Percentiles rank a stretch among this genome's conserved stretches.
phyloP scores from a whole-genome alignment of 139 green algal genomes.

The Tetraselmis striata region DNA sequence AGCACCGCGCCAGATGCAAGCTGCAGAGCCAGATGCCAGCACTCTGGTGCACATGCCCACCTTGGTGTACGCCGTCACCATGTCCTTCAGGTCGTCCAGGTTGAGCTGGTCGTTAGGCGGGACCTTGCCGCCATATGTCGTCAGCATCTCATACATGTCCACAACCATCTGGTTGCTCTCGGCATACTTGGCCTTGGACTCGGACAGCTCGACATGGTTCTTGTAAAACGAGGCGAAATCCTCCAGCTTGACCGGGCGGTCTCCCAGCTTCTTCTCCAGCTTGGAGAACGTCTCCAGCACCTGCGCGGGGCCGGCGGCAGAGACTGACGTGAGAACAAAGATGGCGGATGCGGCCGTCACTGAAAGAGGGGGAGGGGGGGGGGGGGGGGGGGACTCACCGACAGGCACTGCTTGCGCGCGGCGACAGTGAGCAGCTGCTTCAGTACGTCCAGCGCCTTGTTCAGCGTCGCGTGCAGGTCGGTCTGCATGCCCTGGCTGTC shows the following conservation, averaged over 20 bases:
- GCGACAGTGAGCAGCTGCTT: constrained; percentile 33
- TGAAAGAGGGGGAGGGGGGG: no score
- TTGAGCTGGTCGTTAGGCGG: constrained; percentile 30
- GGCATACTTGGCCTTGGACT: background rate
- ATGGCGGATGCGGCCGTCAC: no score
- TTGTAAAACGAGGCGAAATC: constrained; percentile 20
- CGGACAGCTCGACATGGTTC: background rate
- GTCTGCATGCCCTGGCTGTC: constrained; percentile 7
- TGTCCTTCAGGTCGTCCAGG: constrained; percentile 37
- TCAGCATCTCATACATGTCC: constrained; percentile 44
- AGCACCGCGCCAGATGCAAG: no score
- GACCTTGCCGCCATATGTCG: constrained; percentile 37
- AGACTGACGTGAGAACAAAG: no score
- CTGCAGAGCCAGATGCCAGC: no score
- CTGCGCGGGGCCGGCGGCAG: no score
- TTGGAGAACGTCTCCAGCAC: constrained; percentile 32
- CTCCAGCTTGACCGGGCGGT: constrained; percentile 33
- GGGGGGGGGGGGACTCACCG: no score
- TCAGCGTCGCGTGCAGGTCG: constrained; percentile 16
- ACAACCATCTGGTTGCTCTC: constrained; percentile 4
- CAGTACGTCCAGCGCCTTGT: constrained; percentile 25
- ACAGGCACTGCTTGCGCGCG: constrained; percentile 30
- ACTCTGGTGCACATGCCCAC: no score
- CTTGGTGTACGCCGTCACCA: constrained; percentile 14
- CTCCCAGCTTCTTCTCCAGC: background rate